A percentile compares a stretch with the other conserved stretches of the same genome.
phyloP scores from a whole-genome alignment of 2,329 filamentous ascomycete species.

The Arthrobotrys conoides region DNA sequence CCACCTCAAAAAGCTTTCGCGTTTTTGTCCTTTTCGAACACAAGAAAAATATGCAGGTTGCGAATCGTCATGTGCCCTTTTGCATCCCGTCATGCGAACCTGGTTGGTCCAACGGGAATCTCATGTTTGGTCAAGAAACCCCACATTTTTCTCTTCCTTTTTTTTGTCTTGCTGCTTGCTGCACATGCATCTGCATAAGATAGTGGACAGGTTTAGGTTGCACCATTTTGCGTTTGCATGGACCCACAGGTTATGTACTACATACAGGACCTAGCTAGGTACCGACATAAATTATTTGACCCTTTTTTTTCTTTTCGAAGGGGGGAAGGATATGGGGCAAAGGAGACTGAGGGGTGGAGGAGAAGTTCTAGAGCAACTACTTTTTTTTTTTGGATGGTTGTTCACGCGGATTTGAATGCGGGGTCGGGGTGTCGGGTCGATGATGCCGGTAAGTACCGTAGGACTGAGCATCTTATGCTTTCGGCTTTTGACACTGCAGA shows the following conservation, averaged over 20 bases:
- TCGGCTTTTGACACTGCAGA: slow-evolving; percentile 24
- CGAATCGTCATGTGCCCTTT: slow-evolving; percentile 50
- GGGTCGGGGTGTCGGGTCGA: slow-evolving; percentile 51
- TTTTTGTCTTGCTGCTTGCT: no score
- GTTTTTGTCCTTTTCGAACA: slow-evolving; percentile 21
- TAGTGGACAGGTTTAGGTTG: slow-evolving; percentile 27
- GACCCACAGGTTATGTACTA: slow-evolving; percentile 1
- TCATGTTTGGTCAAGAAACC: slow-evolving; percentile 24
- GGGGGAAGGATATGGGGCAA: not conserved
- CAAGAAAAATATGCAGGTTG: slow-evolving; percentile 33
- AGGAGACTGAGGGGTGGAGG: not conserved
- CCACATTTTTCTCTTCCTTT: slow-evolving; percentile 32
- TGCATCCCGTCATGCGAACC: slow-evolving; percentile 37
- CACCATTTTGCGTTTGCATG: slow-evolving; percentile 23
- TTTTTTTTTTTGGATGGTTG: not conserved
- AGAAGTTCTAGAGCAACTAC: slow-evolving; percentile 25
- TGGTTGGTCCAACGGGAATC: slow-evolving; percentile 41
- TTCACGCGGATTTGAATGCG: slow-evolving; percentile 24
- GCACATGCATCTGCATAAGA: slow-evolving; percentile 34
- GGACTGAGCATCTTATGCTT: slow-evolving; percentile 8
- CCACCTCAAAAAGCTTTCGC: slow-evolving; percentile 2
- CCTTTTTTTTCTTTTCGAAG: not conserved
- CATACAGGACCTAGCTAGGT: no score
- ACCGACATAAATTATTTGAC: not conserved
- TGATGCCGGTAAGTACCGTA: slow-evolving; percentile 49